A percentile compares a stretch with the other conserved stretches of the same genome.
phyloP scores from a whole-genome alignment of 495 filamentous ascomycete species.

The Tuber magnatum region DNA sequence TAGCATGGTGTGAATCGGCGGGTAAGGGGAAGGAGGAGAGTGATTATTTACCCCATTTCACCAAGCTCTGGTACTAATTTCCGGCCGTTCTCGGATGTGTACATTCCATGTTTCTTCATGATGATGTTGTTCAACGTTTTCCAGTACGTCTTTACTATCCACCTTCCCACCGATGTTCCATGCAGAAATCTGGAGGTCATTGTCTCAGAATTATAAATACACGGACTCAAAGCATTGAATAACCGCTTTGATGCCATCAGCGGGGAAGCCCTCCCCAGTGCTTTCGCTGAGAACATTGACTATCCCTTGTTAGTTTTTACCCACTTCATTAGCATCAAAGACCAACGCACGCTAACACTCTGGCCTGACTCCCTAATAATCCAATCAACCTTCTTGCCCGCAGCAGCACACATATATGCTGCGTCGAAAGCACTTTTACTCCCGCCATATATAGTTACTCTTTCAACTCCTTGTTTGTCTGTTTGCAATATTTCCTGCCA shows the following conservation, averaged over 20 bases:
- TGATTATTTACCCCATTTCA: conserved; percentile 2
- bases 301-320: neutral
- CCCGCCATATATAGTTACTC: conserved; percentile 46
- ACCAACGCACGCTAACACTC: conserved; percentile 36
- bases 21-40: neutral
- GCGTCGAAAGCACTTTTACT: conserved; percentile 49
- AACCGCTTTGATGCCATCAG: conserved; percentile 23
- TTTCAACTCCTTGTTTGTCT: conserved; percentile 20
- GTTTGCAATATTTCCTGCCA: conserved; percentile 33
- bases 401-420: conserved; percentile 43
- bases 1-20: neutral
- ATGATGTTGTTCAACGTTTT: conserved; percentile 15
- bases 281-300: conserved; percentile 40
- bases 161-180: conserved; percentile 17
- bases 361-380: conserved; percentile 44
- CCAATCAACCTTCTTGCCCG: conserved; percentile 48
- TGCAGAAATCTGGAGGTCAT: conserved; percentile 31
- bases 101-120: conserved; percentile 25
- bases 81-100: conserved; percentile 29
- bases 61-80: conserved; percentile 27
- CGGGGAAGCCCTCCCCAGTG: conserved; percentile 39
- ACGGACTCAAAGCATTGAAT: conserved; percentile 37
- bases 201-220: conserved; percentile 40
- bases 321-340: neutral
- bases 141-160: conserved; percentile 20